Conservation (phyloP, 352 stramenopile species). For the Phytophthora idaei region DNA sequence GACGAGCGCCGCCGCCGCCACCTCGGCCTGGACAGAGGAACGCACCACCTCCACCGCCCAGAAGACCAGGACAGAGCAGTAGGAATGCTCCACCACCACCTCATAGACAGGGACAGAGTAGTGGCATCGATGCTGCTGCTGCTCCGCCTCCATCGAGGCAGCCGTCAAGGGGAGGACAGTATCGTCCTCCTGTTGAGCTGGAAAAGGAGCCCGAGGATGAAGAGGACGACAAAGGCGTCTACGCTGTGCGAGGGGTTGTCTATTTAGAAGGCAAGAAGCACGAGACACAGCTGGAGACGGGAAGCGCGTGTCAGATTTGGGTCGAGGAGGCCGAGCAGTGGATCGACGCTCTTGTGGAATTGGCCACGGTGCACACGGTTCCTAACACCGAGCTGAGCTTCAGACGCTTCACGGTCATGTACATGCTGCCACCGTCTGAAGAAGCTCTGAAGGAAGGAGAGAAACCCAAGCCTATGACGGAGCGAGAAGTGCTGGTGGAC, state of each 20-base stretch:
- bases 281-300: conserved; percentile 65
- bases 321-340: conserved; percentile 77
- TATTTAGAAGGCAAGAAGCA: conserved; percentile 86
- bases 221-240: conserved; percentile 76
- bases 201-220: conserved; percentile 36
- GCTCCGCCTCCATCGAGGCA: not conserved
- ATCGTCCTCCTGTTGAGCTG: conserved; percentile 9
- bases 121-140: not conserved
- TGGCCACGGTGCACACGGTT: conserved; percentile 57
- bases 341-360: conserved; percentile 76
- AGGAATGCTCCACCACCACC: conserved; percentile 3
- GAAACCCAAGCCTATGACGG: conserved; percentile 43
- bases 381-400: conserved; percentile 75
- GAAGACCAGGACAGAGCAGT: conserved; percentile 14
- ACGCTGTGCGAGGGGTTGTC: conserved; percentile 66
- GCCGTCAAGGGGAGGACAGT: conserved; percentile 8
- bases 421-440: conserved; percentile 49
- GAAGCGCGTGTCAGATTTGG: conserved; percentile 85
- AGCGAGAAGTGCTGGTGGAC: conserved; percentile 59
- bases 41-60: conserved; percentile 15
- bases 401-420: conserved; percentile 66
- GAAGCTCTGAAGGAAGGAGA: conserved; percentile 17
- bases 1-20: conserved; percentile 37
- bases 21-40: conserved; percentile 30
- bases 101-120: conserved; percentile 5